These are phyloP conservation scores for Calonectria honghensis DNA, from an alignment of 2,329 filamentous ascomycete species.

Conservation along the genomic window DNA sequence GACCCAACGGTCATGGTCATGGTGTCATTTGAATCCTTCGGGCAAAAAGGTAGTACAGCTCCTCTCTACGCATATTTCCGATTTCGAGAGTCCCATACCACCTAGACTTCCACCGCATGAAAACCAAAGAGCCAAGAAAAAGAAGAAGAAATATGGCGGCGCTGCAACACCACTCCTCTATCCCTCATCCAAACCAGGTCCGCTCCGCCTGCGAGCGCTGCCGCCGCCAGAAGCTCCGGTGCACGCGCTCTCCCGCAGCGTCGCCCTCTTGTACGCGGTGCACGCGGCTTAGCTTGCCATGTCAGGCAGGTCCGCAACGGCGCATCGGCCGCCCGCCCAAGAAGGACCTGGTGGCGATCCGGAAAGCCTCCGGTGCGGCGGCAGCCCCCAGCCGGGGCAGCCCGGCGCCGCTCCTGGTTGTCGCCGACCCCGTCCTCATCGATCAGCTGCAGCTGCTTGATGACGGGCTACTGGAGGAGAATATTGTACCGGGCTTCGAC, in stretches of 20 bases:
- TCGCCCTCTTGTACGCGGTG: slow-evolving; percentile 55
- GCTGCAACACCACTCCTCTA: slow-evolving; percentile 7
- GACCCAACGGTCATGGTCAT: background rate
- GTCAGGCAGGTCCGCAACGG: slow-evolving; percentile 56
- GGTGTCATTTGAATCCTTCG: background rate
- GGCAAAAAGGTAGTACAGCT: background rate
- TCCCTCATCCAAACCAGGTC: slow-evolving; percentile 57
- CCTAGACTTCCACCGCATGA: background rate
- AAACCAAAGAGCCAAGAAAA: background rate
- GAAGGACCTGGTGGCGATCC: slow-evolving; percentile 42
- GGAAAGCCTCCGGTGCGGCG: slow-evolving; percentile 34
- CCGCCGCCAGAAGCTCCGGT: slow-evolving; percentile 58
- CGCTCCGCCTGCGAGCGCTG: slow-evolving; percentile 59
- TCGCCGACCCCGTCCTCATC: background rate
- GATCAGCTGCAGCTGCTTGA: slow-evolving; percentile 46
- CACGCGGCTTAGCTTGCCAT: slow-evolving; percentile 54
- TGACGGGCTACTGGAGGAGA: slow-evolving; percentile 44
- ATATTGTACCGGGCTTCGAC: slow-evolving; percentile 17
- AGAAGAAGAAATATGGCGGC: slow-evolving; percentile 39
- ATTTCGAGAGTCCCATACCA: background rate
- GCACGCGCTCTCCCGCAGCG: slow-evolving; percentile 51
- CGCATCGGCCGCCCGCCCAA: slow-evolving; percentile 57
- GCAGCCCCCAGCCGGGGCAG: background rate
- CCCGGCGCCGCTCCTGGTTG: background rate
- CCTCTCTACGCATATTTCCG: background rate